Evolutionary conservation across 176 grass and related monocot species (phyloP).

Genomic region (Eragrostis curvula): DNA sequence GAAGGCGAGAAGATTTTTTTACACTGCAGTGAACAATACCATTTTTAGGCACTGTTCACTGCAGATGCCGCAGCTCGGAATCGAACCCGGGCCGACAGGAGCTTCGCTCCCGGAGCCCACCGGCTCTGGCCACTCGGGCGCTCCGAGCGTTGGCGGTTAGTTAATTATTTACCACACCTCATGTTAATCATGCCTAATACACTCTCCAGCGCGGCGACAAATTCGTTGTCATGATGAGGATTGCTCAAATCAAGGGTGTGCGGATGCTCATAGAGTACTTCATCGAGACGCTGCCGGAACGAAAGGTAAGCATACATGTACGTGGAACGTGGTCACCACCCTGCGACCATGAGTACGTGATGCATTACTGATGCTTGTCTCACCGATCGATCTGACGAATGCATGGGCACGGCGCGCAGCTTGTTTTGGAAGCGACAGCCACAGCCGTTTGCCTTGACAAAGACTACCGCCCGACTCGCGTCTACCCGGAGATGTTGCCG

Average conservation of each 20-base stretch:
- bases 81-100: too few species aligned
- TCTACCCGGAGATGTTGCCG: conserved; percentile 52
- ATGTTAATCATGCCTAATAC: not conserved
- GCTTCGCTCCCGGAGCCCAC: too few species aligned
- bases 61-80: too few species aligned
- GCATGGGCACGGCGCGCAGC: conserved; percentile 25
- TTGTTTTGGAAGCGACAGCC: conserved; percentile 62
- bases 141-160: too few species aligned
- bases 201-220: conserved; percentile 42
- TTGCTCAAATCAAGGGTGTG: conserved; percentile 42
- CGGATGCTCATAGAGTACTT: conserved; percentile 50
- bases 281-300: conserved; percentile 64
- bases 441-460: conserved; percentile 55
- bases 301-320: conserved; percentile 2
- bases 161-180: not conserved
- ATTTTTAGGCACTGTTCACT: too few species aligned
- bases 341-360: too few species aligned
- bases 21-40: too few species aligned
- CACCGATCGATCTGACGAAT: too few species aligned
- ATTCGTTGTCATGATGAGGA: conserved; percentile 59
- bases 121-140: too few species aligned
- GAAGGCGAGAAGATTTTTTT: too few species aligned
- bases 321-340: too few species aligned
- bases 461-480: conserved; percentile 53
- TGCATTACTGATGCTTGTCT: too few species aligned